Base-by-base conservation (phyloP, 2,329 filamentous ascomycete species). In the Hymenoscyphus albidus region DNA sequence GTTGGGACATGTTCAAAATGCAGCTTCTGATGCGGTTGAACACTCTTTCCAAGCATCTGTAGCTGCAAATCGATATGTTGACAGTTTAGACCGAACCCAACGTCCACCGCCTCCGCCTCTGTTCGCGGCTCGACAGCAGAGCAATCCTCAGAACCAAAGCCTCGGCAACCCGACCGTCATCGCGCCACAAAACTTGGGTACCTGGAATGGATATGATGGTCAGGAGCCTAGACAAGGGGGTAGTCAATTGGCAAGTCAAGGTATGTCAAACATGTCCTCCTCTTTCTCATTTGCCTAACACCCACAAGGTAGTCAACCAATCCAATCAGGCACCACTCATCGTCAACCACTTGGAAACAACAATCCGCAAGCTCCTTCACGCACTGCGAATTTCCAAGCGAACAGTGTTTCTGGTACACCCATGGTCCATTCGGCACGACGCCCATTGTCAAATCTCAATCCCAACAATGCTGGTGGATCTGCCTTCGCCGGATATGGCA, bases 1-100 rank as follows among this genome's bases (percentile, higher is more conserved):
- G 71, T 74, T 85, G 54, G 80, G 79, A 10, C 81, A 86, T 18
- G 81, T 87, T 38, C 81, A 84, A 68, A 78, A 80, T 66, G 83
- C 83, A 16, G 84, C 84, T 5, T 80, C 80, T 18, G 79, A 85
- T 68, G 78, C 79, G n/a, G 77, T 80, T 4, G 78, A 82, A 58
- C 76, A 78, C 32, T 77, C 74, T 2, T 70, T 81, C 13, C 72
- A 78, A 58, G 72, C 70, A 14, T 70, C 75, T 9, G 65, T 68
- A 10, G 65, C 64, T 56, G 70, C 65, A 13, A 71, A 70, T 67
- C 65, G 69, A 27, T 73, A 69, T 66, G 64, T 64, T 56, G 71
- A 74, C 39, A 70, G 65, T 55, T 16, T 68, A 40, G 67, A 64
- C 16, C 67, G 69, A 35, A 65, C 69, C 55, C 64, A 68, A 16